phyloP scores from a whole-genome alignment of 768 basidiomycete genomes.

The Mycena metata region DNA sequence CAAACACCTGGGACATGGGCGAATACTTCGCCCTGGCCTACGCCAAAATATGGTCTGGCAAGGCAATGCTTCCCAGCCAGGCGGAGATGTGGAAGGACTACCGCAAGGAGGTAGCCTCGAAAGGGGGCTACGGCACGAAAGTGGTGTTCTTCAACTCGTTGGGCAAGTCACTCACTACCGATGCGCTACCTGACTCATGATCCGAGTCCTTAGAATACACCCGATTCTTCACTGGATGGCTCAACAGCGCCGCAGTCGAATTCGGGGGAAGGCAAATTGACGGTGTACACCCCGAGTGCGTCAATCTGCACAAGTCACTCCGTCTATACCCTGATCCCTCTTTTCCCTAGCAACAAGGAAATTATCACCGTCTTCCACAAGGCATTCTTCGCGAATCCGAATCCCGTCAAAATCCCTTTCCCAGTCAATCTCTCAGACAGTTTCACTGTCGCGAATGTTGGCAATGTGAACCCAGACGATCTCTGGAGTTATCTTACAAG shows the following conservation, averaged over 20 bases:
- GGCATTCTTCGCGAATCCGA: slow-evolving; percentile 24
- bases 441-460: neutral
- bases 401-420: slow-evolving; percentile 22
- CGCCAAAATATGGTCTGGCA: slow-evolving; percentile 38
- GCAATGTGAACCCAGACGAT: neutral
- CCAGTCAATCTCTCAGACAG: neutral
- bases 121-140: slow-evolving; percentile 36
- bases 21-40: slow-evolving; percentile 36
- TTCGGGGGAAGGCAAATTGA: slow-evolving; percentile 36
- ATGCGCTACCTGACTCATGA: neutral
- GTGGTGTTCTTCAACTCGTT: slow-evolving; percentile 8
- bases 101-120: slow-evolving; percentile 17
- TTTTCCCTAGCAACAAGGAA: neutral
- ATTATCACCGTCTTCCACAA: neutral
- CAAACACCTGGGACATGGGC: slow-evolving; percentile 27
- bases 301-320: neutral
- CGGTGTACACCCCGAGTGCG: slow-evolving; percentile 12
- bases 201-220: slow-evolving; percentile 9
- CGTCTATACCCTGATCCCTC: neutral
- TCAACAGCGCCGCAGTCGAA: slow-evolving; percentile 34
- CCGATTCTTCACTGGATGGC: slow-evolving; percentile 35
- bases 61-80: slow-evolving; percentile 35
- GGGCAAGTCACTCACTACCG: neutral
- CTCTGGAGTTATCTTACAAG: slow-evolving; percentile 17
- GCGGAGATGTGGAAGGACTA: slow-evolving; percentile 38